phyloP scores from a whole-genome alignment of 306 rosid genomes.

The Lathyrus sativus region DNA sequence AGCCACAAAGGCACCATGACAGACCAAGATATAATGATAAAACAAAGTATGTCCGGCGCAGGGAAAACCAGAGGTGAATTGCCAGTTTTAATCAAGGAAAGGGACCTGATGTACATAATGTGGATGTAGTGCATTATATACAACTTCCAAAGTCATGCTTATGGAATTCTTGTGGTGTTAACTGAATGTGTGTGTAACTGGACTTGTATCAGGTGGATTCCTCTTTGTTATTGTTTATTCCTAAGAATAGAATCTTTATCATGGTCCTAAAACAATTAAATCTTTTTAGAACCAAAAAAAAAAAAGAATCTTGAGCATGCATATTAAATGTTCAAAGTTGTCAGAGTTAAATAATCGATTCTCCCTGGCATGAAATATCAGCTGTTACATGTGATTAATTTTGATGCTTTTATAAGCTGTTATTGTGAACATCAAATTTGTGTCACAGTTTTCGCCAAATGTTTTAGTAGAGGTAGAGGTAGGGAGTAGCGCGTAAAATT shows the following conservation, averaged over 20 bases:
- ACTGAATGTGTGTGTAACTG: neutral
- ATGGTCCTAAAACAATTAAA: neutral
- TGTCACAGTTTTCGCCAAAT: too few relatives aligned
- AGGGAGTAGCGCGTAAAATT: too few relatives aligned
- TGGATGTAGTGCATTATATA: constrained; percentile 38
- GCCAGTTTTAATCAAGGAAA: neutral
- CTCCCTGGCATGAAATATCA: too few relatives aligned
- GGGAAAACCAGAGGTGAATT: constrained; percentile 66
- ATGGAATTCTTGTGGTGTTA: constrained; percentile 6
- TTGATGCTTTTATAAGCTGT: neutral
- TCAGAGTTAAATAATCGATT: too few relatives aligned
- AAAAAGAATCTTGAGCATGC: constrained; percentile 11
- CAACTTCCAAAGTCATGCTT: constrained; percentile 22
- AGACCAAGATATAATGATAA: constrained; percentile 91
- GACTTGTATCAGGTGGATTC: constrained; percentile 9
- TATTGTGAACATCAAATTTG: too few relatives aligned
- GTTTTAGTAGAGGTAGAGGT: too few relatives aligned
- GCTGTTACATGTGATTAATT: neutral
- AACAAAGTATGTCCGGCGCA: constrained; percentile 73
- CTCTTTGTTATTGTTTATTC: constrained; percentile 17
- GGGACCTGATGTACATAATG: constrained; percentile 35
- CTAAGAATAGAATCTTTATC: neutral
- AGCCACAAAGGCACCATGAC: constrained; percentile 81
- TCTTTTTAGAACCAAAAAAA: neutral
- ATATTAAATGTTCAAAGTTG: neutral